Conservation (phyloP, 495 filamentous ascomycete species). For the Oidiodendron maius region DNA sequence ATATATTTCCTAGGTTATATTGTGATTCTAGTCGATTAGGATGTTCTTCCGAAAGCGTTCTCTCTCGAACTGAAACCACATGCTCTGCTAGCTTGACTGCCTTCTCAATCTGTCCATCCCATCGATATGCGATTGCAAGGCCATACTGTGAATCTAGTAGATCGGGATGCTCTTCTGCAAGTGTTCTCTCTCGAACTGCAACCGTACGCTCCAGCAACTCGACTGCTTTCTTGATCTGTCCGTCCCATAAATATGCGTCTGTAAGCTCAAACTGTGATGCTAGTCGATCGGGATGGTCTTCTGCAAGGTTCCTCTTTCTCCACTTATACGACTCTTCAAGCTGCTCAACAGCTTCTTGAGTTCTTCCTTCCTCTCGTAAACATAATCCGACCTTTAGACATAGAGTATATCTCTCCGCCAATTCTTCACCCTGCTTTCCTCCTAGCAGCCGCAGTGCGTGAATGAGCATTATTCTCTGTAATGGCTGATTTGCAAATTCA, state of each 20-base stretch:
- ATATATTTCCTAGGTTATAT: conserved; percentile 15
- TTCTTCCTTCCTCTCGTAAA: conserved; percentile 8
- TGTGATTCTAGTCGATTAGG: conserved; percentile 5
- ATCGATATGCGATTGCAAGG: too few relatives aligned
- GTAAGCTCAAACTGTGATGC: conserved; percentile 19
- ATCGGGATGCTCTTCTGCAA: conserved; percentile 7
- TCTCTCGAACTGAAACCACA: conserved; percentile 22
- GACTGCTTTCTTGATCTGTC: too few relatives aligned
- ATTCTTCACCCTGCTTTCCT: background rate
- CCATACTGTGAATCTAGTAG: conserved; percentile 12
- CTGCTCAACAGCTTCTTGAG: conserved; percentile 13
- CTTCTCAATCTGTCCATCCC: conserved; percentile 1
- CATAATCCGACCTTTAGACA: conserved; percentile 2
- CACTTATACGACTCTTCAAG: conserved; percentile 13
- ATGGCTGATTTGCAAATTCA: background rate
- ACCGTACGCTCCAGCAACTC: conserved; percentile 33
- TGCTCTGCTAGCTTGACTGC: conserved; percentile 24
- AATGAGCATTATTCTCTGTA: background rate
- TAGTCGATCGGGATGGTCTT: conserved; percentile 18
- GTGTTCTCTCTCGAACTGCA: conserved; percentile 13
- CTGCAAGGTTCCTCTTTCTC: conserved; percentile 3
- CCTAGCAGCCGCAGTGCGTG: background rate
- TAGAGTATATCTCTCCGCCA: background rate
- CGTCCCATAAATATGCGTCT: background rate
- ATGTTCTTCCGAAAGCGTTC: conserved; percentile 26